phyloP scores from a whole-genome alignment of 257 asterid genomes.

The Gentiana dahurica region DNA sequence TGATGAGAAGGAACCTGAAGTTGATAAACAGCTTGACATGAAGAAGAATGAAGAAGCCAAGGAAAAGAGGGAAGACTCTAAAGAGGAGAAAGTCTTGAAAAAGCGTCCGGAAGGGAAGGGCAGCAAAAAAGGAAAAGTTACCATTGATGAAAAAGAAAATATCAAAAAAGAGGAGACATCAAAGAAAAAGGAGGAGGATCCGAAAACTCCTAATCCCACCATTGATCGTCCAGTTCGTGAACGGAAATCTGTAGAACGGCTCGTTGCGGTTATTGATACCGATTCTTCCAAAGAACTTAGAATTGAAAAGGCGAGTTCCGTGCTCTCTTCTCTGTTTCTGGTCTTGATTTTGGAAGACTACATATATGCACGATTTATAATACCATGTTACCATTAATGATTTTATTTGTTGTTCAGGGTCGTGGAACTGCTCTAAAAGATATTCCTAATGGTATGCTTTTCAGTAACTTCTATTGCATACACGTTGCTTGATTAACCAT shows the following conservation, averaged over 20 bases:
- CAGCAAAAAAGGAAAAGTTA: conserved; percentile 24
- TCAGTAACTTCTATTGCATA: conserved; percentile 5
- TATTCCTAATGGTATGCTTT: conserved; percentile 75
- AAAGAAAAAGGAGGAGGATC: conserved; percentile 44
- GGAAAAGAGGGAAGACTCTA: conserved; percentile 25
- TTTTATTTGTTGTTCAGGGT: conserved; percentile 45
- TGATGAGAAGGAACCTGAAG: conserved; percentile 5
- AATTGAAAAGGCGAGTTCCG: conserved; percentile 60
- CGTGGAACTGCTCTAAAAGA: conserved; percentile 93
- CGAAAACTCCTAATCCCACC: conserved; percentile 52
- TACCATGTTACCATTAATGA: not conserved
- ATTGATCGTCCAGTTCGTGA: conserved; percentile 88
- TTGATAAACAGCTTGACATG: no score
- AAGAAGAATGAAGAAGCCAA: conserved; percentile 24
- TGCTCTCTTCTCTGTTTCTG: not conserved
- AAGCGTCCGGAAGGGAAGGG: conserved; percentile 45
- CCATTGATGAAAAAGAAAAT: not conserved
- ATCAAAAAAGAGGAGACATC: conserved; percentile 30
- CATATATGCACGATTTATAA: no score
- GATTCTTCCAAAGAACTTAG: conserved; percentile 51
- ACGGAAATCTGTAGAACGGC: conserved; percentile 84
- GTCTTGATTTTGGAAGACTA: conserved; percentile 3
- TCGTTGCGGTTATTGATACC: conserved; percentile 73
- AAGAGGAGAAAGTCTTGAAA: conserved; percentile 29
- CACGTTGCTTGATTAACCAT: not conserved